Conservation (phyloP, 306 rosid species). For the Inga leiocalycina region DNA sequence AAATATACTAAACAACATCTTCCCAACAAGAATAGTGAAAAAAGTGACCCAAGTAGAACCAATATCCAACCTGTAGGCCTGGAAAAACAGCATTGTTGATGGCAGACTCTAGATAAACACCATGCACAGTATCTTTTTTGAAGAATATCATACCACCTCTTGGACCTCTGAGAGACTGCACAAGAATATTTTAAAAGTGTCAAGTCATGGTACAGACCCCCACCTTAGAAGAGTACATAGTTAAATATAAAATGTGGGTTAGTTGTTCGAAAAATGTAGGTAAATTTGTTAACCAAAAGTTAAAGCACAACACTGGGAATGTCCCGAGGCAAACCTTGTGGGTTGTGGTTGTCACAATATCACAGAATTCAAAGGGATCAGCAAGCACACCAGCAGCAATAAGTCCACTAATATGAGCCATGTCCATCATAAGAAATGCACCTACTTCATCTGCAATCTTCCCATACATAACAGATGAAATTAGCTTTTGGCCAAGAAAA, state of each 20-base stretch:
- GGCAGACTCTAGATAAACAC: slow-evolving; percentile 83
- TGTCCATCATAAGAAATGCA: slow-evolving; percentile 99
- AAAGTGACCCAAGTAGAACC: neutral
- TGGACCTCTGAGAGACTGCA: slow-evolving; percentile 93
- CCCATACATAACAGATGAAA: slow-evolving; percentile 34
- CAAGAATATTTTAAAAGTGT: neutral
- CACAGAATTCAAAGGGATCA: slow-evolving; percentile 86
- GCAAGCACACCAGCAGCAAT: slow-evolving; percentile 94
- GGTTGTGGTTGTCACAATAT: slow-evolving; percentile 97
- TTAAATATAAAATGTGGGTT: neutral
- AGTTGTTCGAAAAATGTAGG: neutral
- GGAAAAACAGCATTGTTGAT: slow-evolving; percentile 97
- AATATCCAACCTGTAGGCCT: slow-evolving; percentile 73
- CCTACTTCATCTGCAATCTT: slow-evolving; percentile 92
- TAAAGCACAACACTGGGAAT: slow-evolving; percentile 6
- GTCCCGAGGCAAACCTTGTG: slow-evolving; percentile 73
- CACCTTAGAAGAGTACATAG: neutral
- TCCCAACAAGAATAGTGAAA: neutral
- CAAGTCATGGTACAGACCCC: neutral
- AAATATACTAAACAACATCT: neutral
- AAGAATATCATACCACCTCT: slow-evolving; percentile 99
- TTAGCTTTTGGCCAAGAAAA: slow-evolving; percentile 26
- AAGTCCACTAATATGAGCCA: slow-evolving; percentile 99
- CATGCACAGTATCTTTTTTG: slow-evolving; percentile 80
- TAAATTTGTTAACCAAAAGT: neutral